These are phyloP conservation scores for Arabidopsis suecica DNA, from an alignment of 345 rosid genomes.

Conservation along the genomic window DNA sequence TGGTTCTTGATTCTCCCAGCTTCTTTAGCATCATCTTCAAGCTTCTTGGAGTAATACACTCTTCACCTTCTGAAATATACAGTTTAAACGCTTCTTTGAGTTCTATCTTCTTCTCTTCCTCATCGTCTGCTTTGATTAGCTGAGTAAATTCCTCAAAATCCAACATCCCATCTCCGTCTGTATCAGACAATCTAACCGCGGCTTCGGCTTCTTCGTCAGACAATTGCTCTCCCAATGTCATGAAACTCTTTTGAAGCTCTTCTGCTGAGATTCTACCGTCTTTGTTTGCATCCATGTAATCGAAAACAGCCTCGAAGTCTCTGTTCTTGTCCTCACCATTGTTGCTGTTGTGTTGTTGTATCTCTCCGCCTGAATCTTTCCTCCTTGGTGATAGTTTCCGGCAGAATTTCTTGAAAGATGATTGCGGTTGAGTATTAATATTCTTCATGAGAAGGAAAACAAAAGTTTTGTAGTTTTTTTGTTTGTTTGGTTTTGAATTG, in stretches of 20 bases:
- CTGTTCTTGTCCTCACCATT: constrained; percentile 25
- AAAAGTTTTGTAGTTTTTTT: not conserved
- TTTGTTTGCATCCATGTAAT: constrained; percentile 60
- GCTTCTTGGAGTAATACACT: constrained; percentile 63
- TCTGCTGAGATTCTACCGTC: constrained; percentile 67
- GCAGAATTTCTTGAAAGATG: constrained; percentile 22
- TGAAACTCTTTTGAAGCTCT: constrained; percentile 62
- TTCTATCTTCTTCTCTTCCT: constrained; percentile 55
- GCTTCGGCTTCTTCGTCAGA: constrained; percentile 61
- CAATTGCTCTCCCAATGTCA: constrained; percentile 52
- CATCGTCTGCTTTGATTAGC: constrained; percentile 49
- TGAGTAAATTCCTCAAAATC: constrained; percentile 63
- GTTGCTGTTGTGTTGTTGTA: not conserved
- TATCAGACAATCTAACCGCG: constrained; percentile 57
- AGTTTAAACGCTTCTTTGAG: constrained; percentile 62
- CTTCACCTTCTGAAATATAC: constrained; percentile 61
- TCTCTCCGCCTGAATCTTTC: not conserved
- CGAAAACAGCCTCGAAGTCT: constrained; percentile 53
- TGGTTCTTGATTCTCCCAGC: constrained; percentile 55
- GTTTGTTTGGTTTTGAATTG: not conserved
- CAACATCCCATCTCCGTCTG: constrained; percentile 63
- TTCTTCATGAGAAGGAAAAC: constrained; percentile 8
- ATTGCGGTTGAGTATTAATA: not conserved
- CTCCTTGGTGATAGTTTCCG: constrained; percentile 32
- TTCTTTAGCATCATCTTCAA: constrained; percentile 62